A percentile compares a stretch with the other conserved stretches of the same genome.
phyloP scores from a whole-genome alignment of 1,139 yeast species.

The Wickerhamomyces sp. region DNA sequence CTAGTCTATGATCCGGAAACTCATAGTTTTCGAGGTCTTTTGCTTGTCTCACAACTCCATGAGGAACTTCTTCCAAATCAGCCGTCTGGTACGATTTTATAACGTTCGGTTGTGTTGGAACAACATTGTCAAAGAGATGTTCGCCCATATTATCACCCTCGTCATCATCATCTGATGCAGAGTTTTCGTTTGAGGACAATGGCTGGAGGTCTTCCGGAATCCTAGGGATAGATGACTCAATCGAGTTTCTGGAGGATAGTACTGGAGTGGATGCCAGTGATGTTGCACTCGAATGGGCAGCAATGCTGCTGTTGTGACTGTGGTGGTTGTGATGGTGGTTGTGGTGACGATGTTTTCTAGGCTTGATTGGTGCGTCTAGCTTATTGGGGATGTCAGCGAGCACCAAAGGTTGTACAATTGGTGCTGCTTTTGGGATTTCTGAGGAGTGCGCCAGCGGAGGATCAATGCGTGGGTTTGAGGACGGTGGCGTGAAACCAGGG shows the following conservation, averaged over 20 bases:
- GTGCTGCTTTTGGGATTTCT: constrained; percentile 69
- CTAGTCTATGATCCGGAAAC: constrained; percentile 85
- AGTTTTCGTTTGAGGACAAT: constrained; percentile 35
- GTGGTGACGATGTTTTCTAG: constrained; percentile 27
- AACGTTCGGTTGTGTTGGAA: constrained; percentile 30
- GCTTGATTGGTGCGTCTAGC: constrained; percentile 71
- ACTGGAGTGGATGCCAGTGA: constrained; percentile 2
- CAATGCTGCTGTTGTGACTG: neutral
- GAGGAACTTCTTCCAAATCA: constrained; percentile 94
- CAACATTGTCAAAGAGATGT: constrained; percentile 4
- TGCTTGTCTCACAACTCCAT: constrained; percentile 87
- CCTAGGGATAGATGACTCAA: constrained; percentile 36
- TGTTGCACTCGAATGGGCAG: neutral
- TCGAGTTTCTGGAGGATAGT: constrained; percentile 7
- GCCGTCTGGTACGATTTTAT: constrained; percentile 74
- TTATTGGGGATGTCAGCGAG: constrained; percentile 70
- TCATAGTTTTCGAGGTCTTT: constrained; percentile 57
- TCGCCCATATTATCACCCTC: constrained; percentile 2
- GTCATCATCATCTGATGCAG: constrained; percentile 24
- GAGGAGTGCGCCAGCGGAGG: constrained; percentile 70
- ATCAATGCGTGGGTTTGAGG: constrained; percentile 47
- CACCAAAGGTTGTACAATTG: constrained; percentile 63
- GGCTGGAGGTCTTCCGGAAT: constrained; percentile 42
- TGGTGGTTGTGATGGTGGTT: constrained; percentile 11
- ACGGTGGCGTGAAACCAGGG: constrained; percentile 73